These are phyloP conservation scores for Paecilomyces sp. DNA, from an alignment of 2,329 filamentous ascomycete species.

Conservation along the genomic window DNA sequence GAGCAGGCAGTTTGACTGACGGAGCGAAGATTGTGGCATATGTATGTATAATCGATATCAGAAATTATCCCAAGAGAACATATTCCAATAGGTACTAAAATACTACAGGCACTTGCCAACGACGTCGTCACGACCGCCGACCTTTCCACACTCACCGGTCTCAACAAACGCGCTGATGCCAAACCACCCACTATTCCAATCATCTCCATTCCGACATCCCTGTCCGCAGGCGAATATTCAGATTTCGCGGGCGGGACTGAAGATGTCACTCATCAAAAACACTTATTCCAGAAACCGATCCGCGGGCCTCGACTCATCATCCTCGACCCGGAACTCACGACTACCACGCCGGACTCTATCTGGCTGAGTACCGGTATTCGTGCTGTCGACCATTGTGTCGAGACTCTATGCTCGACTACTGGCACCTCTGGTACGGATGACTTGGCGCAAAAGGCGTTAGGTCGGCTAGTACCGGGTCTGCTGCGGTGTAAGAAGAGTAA, in stretches of 20 bases:
- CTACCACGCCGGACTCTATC: conserved; percentile 45
- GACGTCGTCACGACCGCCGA: conserved; percentile 30
- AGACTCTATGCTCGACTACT: conserved; percentile 43
- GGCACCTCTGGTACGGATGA: conserved; percentile 28
- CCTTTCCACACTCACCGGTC: conserved; percentile 29
- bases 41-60: conserved; percentile 16
- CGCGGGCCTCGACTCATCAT: conserved; percentile 47
- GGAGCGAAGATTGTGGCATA: conserved; percentile 47
- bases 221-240: conserved; percentile 38
- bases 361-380: conserved; percentile 55
- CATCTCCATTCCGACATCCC: conserved; percentile 35
- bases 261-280: conserved; percentile 28
- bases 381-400: conserved; percentile 53
- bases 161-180: conserved; percentile 17
- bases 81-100: conserved; percentile 2
- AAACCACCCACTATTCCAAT: conserved; percentile 22
- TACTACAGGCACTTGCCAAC: conserved; percentile 41
- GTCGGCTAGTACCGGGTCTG: conserved; percentile 36
- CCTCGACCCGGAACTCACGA: conserved; percentile 47
- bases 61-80: background rate
- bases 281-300: conserved; percentile 28
- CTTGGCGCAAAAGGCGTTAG: conserved; percentile 32
- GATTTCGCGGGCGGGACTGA: conserved; percentile 33
- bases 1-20: conserved; percentile 51
- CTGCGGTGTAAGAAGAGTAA: conserved; percentile 32